phyloP scores from a whole-genome alignment of 805 yeast genomes.

The Priceomyces castillae region DNA sequence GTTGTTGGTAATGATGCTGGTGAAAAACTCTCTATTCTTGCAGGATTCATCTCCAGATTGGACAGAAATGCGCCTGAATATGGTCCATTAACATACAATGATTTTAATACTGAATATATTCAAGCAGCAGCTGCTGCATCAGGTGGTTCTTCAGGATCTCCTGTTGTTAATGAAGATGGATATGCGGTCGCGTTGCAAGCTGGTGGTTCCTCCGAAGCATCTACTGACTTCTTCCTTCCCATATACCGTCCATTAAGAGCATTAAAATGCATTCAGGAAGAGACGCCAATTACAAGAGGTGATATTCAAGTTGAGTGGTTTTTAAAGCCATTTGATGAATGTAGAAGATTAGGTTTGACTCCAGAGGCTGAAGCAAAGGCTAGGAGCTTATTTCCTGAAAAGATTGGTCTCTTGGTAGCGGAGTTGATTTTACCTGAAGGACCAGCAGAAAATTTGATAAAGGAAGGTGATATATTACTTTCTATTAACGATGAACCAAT shows the following conservation, averaged over 20 bases:
- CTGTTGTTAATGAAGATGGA: constrained; percentile 89
- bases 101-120: constrained; percentile 89
- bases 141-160: constrained; percentile 95
- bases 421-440: constrained; percentile 81
- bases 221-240: constrained; percentile 91
- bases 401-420: constrained; percentile 81
- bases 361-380: constrained; percentile 69
- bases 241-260: constrained; percentile 82
- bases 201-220: constrained; percentile 88
- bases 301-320: constrained; percentile 90
- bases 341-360: constrained; percentile 81
- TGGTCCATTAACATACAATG: constrained; percentile 83
- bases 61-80: constrained; percentile 96
- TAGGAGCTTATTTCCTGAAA: constrained; percentile 65
- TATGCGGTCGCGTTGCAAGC: constrained; percentile 90
- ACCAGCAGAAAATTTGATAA: constrained; percentile 68
- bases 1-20: constrained; percentile 98
- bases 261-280: constrained; percentile 63
- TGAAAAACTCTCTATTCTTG: constrained; percentile 81
- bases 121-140: constrained; percentile 96
- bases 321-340: constrained; percentile 84
- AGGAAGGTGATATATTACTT: constrained; percentile 83
- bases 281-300: constrained; percentile 71
- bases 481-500: constrained; percentile 66
- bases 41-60: constrained; percentile 81